Percentiles rank a stretch among this genome's conserved stretches.
phyloP scores from a whole-genome alignment of 306 rosid genomes.

The Cyamopsis tetragonoloba region DNA sequence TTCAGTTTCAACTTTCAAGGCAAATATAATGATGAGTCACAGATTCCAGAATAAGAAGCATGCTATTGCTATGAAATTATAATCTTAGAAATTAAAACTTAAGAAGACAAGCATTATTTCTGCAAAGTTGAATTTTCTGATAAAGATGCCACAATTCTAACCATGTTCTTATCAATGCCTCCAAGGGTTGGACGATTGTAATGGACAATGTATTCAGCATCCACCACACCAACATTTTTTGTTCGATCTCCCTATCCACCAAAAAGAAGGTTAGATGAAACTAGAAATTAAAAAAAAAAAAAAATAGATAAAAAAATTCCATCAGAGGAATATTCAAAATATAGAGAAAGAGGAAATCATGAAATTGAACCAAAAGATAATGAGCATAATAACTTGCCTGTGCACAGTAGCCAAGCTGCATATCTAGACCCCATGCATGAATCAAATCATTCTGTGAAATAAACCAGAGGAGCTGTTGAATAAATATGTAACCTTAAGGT shows the following conservation, averaged over 20 bases:
- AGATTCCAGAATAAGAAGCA: neutral
- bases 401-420: conserved; percentile 90
- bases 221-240: conserved; percentile 81
- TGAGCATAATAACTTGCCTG: conserved; percentile 58
- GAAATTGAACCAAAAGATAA: conserved; percentile 9
- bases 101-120: neutral
- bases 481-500: neutral
- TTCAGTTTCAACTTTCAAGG: conserved; percentile 28
- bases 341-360: neutral
- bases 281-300: neutral
- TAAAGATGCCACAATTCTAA: conserved; percentile 20
- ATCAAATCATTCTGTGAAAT: conserved; percentile 76
- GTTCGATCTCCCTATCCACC: conserved; percentile 72
- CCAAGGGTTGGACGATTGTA: conserved; percentile 87
- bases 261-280: conserved; percentile 16
- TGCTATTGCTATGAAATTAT: conserved; percentile 3
- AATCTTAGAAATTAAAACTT: neutral
- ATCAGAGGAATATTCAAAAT: neutral
- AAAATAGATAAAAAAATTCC: neutral
- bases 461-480: neutral
- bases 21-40: conserved; percentile 5
- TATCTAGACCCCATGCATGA: conserved; percentile 97
- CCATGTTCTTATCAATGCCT: conserved; percentile 49
- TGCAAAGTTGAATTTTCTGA: neutral
- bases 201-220: conserved; percentile 81